Evolutionary conservation across 1,284 basidiomycete species (phyloP).

Genomic region (Apiotrichum sp.): DNA sequence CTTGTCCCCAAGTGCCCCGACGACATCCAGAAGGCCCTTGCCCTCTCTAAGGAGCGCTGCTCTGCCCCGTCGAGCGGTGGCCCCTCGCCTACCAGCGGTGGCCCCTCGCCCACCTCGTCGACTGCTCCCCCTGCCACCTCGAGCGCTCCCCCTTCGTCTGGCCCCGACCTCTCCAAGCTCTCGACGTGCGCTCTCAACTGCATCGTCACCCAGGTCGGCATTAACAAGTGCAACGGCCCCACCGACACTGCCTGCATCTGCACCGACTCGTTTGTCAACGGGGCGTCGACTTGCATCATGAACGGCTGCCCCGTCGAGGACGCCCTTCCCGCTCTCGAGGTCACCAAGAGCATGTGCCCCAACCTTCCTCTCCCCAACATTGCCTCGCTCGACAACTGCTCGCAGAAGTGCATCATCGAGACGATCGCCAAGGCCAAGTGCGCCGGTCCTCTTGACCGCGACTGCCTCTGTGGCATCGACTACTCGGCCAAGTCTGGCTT

Average conservation of each 20-base stretch:
- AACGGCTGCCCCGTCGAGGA: neutral
- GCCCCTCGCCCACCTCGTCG: neutral
- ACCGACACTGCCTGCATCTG: slow-evolving; percentile 9
- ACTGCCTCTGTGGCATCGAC: slow-evolving; percentile 4
- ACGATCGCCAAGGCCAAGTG: neutral
- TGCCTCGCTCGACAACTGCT: neutral
- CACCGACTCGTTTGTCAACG: neutral
- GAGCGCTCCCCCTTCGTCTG: neutral
- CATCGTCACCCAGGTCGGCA: neutral
- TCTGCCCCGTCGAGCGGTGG: neutral
- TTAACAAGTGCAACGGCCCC: neutral
- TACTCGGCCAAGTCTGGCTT: neutral
- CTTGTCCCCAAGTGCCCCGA: neutral
- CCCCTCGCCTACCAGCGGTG: neutral
- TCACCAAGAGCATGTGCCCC: slow-evolving; percentile 3
- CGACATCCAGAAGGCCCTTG: slow-evolving; percentile 1
- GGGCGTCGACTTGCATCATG: neutral
- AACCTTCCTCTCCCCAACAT: slow-evolving; percentile 4
- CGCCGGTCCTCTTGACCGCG: slow-evolving; percentile 3
- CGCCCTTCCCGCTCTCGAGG: neutral
- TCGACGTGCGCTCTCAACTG: slow-evolving; percentile 1
- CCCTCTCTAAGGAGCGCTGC: slow-evolving; percentile 3
- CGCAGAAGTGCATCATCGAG: slow-evolving; percentile 3
- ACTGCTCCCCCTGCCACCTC: neutral
- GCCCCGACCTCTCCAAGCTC: slow-evolving; percentile 4